Conservation (phyloP, 2,329 filamentous ascomycete genomes). For the Alternaria ventricosa region DNA sequence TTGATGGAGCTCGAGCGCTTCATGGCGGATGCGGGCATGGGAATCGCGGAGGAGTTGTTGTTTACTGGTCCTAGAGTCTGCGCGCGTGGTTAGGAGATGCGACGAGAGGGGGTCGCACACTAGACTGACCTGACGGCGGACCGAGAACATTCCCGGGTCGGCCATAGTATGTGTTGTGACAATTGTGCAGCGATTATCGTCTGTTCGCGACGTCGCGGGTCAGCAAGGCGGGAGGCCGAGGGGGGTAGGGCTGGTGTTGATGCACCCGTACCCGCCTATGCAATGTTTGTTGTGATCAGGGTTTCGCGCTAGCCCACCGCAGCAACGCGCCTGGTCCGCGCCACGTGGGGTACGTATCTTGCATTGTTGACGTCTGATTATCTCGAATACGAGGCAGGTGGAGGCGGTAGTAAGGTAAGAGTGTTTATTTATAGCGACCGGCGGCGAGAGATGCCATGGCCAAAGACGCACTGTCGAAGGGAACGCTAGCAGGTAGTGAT, state of each 20-base stretch:
- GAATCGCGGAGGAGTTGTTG: slow-evolving; percentile 77
- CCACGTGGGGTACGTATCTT: slow-evolving; percentile 10
- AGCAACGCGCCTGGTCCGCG: slow-evolving; percentile 23
- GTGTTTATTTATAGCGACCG: slow-evolving; percentile 14
- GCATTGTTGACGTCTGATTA: slow-evolving; percentile 12
- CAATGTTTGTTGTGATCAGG: slow-evolving; percentile 41
- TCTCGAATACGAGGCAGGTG: neutral
- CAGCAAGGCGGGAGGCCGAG: neutral
- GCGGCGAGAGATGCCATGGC: slow-evolving; percentile 11
- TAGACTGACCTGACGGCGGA: slow-evolving; percentile 80
- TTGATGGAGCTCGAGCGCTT: slow-evolving; percentile 87
- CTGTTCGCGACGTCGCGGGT: neutral
- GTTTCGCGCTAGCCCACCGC: slow-evolving; percentile 30
- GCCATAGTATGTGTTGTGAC: slow-evolving; percentile 34
- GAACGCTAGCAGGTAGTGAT: slow-evolving; percentile 24
- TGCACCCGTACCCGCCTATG: slow-evolving; percentile 16
- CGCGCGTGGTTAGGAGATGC: slow-evolving; percentile 20
- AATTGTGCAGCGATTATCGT: slow-evolving; percentile 1
- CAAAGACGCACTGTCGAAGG: slow-evolving; percentile 28
- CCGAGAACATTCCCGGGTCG: slow-evolving; percentile 77
- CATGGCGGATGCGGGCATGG: slow-evolving; percentile 89
- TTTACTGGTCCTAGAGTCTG: slow-evolving; percentile 88
- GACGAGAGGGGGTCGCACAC: slow-evolving; percentile 18
- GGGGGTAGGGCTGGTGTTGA: slow-evolving; percentile 26
- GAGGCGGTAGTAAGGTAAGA: neutral